A percentile compares a stretch with the other conserved stretches of the same genome.
phyloP scores from a whole-genome alignment of 1,139 yeast genomes.

The Kodamaea derodonti region DNA sequence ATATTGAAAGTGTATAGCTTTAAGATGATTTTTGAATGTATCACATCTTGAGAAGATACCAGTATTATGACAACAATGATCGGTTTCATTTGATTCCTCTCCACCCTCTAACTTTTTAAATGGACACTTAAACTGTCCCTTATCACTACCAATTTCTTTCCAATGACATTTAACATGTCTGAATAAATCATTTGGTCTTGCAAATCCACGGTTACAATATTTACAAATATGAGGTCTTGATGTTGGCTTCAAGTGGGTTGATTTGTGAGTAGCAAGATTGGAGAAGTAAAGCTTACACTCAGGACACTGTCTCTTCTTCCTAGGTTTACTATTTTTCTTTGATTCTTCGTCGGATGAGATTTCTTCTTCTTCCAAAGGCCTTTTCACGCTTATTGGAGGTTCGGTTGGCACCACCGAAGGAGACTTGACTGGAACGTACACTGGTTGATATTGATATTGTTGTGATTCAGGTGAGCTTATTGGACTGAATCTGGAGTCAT shows the following conservation, averaged over 20 bases:
- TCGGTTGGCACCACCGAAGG: not conserved
- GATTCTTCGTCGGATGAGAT: slow-evolving; percentile 1
- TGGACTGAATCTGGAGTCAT: not conserved
- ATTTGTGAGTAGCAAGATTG: slow-evolving; percentile 80
- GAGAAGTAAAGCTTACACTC: slow-evolving; percentile 73
- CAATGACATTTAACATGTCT: slow-evolving; percentile 84
- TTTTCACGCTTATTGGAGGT: not conserved
- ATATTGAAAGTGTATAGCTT: slow-evolving; percentile 85
- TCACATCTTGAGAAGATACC: slow-evolving; percentile 88
- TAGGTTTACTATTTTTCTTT: slow-evolving; percentile 36
- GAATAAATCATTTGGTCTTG: slow-evolving; percentile 80
- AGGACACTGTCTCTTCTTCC: slow-evolving; percentile 83
- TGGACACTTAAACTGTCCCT: slow-evolving; percentile 47
- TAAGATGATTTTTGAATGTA: slow-evolving; percentile 85
- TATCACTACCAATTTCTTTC: slow-evolving; percentile 56
- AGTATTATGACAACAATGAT: slow-evolving; percentile 66
- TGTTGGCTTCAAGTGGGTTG: slow-evolving; percentile 73
- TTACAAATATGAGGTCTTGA: slow-evolving; percentile 76
- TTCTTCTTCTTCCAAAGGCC: not conserved
- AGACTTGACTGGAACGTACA: not conserved
- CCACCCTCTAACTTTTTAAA: slow-evolving; percentile 24
- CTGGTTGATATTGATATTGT: not conserved
- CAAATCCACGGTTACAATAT: slow-evolving; percentile 79
- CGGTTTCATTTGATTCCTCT: slow-evolving; percentile 14
- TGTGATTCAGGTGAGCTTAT: not conserved